Conservation (phyloP, 331 rosid species). For the Acacia concinna region DNA sequence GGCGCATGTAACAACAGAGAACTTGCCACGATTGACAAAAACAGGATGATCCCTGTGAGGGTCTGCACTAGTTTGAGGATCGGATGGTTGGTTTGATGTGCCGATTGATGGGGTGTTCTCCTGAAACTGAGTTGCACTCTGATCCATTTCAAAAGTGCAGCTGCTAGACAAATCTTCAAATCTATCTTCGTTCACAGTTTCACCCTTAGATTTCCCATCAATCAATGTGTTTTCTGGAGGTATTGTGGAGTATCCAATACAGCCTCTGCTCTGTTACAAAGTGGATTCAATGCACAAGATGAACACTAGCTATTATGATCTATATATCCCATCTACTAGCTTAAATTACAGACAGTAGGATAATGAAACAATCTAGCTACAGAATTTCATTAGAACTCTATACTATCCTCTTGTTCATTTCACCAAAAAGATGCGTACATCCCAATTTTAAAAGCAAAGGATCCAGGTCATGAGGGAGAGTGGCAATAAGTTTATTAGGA, state of each 20-base stretch:
- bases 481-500: not conserved
- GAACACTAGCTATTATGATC: conserved; percentile 32
- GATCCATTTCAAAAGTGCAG: conserved; percentile 66
- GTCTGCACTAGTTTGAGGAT: conserved; percentile 45
- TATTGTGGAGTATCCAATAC: conserved; percentile 65
- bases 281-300: conserved; percentile 60
- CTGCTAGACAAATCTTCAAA: conserved; percentile 75
- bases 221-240: conserved; percentile 37
- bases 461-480: not conserved
- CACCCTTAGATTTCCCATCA: conserved; percentile 52
- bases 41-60: conserved; percentile 54
- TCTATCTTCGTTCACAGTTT: conserved; percentile 42
- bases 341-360: not conserved
- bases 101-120: conserved; percentile 49
- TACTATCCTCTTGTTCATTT: not conserved
- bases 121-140: conserved; percentile 49
- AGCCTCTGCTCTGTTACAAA: conserved; percentile 95
- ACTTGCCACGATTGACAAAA: conserved; percentile 80
- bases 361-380: not conserved
- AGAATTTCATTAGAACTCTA: not conserved
- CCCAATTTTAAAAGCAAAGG: not conserved
- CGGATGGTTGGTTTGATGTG: conserved; percentile 43
- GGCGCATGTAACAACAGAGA: not conserved
- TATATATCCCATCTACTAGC: conserved; percentile 19
- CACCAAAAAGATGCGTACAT: not conserved